Conservation (phyloP, 306 rosid species). For the Aeschynomene evenia region DNA sequence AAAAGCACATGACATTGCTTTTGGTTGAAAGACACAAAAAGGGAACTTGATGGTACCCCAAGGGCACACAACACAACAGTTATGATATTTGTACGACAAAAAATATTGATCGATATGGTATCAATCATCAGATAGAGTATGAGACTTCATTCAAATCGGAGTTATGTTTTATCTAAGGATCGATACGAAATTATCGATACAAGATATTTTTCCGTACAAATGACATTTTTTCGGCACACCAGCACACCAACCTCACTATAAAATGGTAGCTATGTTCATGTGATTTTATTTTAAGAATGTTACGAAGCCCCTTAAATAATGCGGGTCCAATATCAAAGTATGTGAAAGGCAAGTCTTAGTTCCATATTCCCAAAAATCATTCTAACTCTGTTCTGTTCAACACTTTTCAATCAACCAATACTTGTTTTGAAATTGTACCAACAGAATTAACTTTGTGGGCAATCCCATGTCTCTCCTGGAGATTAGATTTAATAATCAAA, state of each 20-base stretch:
- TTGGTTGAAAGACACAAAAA: conserved; percentile 10
- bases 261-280: background rate
- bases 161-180: too few species aligned
- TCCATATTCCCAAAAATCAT: conserved; percentile 27
- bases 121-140: too few species aligned
- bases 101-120: too few species aligned
- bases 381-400: conserved; percentile 9
- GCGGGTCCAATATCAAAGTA: background rate
- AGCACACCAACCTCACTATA: too few species aligned
- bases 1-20: background rate
- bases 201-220: too few species aligned
- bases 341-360: conserved; percentile 17
- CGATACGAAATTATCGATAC: too few species aligned
- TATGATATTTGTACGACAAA: too few species aligned
- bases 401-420: background rate
- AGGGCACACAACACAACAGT: conserved; percentile 1
- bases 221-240: too few species aligned
- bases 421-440: background rate
- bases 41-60: background rate
- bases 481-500: background rate
- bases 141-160: too few species aligned
- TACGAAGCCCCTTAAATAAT: conserved; percentile 8
- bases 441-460: background rate
- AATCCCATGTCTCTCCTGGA: background rate
- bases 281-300: background rate